These are phyloP conservation scores for Kregervanrija delftensis DNA, from an alignment of 805 yeast genomes.

Conservation along the genomic window DNA sequence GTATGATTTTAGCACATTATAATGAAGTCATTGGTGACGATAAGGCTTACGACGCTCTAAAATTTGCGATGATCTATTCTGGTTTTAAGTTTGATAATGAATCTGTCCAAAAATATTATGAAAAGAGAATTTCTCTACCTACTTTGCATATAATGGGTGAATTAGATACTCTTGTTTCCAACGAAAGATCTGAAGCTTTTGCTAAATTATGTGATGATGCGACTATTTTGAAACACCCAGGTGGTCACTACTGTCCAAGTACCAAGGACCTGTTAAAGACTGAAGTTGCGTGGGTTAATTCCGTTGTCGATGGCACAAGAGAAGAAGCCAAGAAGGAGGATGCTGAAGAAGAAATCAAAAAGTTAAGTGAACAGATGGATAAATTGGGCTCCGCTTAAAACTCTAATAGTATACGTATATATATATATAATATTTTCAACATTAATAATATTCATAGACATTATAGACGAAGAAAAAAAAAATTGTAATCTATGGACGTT, in stretches of 20 bases:
- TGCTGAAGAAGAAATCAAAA: constrained; percentile 13
- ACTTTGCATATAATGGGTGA: constrained; percentile 82
- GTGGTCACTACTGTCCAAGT: constrained; percentile 96
- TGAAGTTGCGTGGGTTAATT: constrained; percentile 30
- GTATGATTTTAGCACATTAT: constrained; percentile 57
- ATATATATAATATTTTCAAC: no score
- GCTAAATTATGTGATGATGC: constrained; percentile 48
- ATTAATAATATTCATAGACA: no score
- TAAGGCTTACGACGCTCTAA: constrained; percentile 38
- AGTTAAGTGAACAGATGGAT: constrained; percentile 21
- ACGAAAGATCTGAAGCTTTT: constrained; percentile 58
- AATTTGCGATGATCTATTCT: constrained; percentile 71
- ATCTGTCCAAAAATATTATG: constrained; percentile 24
- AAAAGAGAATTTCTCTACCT: constrained; percentile 24
- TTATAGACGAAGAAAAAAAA: no score
- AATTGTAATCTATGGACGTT: no score
- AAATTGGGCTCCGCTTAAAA: constrained; percentile 24
- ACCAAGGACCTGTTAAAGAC: constrained; percentile 42
- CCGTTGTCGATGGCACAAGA: constrained; percentile 12
- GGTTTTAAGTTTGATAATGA: constrained; percentile 38
- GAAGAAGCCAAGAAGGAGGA: constrained; percentile 7
- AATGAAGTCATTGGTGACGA: constrained; percentile 42
- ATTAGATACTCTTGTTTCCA: constrained; percentile 78
- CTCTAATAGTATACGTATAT: no score
- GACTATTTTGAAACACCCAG: constrained; percentile 68